Percentiles rank a stretch among this genome's conserved stretches.
phyloP scores from a whole-genome alignment of 805 yeast species.

The Candida manassasensis region DNA sequence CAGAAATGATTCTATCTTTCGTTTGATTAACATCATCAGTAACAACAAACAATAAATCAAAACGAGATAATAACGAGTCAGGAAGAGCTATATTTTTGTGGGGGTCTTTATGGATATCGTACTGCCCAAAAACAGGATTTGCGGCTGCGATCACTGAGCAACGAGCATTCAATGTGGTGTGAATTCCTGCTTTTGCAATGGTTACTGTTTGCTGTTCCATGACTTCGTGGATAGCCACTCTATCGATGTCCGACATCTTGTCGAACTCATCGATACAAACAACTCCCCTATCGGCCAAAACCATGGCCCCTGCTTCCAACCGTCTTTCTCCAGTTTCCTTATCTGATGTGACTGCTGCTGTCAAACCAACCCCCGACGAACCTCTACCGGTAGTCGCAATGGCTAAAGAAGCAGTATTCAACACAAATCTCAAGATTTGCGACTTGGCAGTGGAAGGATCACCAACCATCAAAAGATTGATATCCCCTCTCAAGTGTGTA shows the following conservation, averaged over 20 bases:
- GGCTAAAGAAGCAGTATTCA: constrained; percentile 92
- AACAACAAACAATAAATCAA: constrained; percentile 89
- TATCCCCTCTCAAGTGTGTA: constrained; percentile 96
- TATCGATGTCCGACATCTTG: constrained; percentile 93
- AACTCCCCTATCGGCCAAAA: constrained; percentile 92
- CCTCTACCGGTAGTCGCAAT: constrained; percentile 99
- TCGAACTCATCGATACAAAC: constrained; percentile 99
- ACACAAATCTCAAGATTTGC: constrained; percentile 87
- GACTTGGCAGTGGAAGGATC: constrained; percentile 99
- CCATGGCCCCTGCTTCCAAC: constrained; percentile 99
- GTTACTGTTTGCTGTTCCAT: constrained; percentile 99
- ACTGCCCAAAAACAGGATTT: constrained; percentile 94
- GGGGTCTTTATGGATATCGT: constrained; percentile 92
- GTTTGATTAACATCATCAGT: constrained; percentile 89
- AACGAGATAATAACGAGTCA: constrained; percentile 93
- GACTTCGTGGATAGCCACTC: constrained; percentile 98
- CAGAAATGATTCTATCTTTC: constrained; percentile 82
- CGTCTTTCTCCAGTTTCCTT: constrained; percentile 96
- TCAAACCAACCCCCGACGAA: constrained; percentile 99
- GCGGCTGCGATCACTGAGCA: constrained; percentile 98
- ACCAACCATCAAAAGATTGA: constrained; percentile 93
- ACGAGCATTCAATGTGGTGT: constrained; percentile 92
- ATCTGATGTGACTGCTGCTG: constrained; percentile 97
- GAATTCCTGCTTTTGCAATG: constrained; percentile 96
- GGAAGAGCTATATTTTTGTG: constrained; percentile 96